Evolutionary conservation across 78 protist genomes (phyloP), one percentile per base, ranked within the genome.

Genomic region (Dictyostelium discoideum): DNA sequence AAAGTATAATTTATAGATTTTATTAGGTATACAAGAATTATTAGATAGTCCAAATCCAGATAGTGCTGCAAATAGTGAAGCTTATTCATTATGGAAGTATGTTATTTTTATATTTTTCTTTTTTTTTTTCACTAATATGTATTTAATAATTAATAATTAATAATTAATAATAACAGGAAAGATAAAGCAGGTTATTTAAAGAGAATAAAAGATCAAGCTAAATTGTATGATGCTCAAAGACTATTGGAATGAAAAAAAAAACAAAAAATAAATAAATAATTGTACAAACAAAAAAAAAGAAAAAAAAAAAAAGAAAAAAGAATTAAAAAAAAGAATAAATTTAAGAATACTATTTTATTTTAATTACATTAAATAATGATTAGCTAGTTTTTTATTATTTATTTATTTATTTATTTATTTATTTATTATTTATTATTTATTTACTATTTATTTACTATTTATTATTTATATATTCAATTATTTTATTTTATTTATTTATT

Each of bases 21-120:
- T 99, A 11, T 20, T 96, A 3, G 99, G 99, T 69, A 93, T 99
- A 46, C 99, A 99, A 60, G 98, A 97, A 2, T 97, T 99, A 29
- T 97, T 99, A 26, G 97, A 97, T 93, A 84, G 65, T 39, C 99
- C 99, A 11, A 99, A 99, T 83, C 90, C 94, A 39, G 54, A 92
- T 18, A 96, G 96, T 48, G 99, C 99, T 10, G 99, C 99, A 3
- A 98, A 98, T 42, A 26, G 85, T 0, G 96, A 87, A 18, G 99
- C 99, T 0, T 97, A 86, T 79, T 0, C 74, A 9, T 7, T 94
- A 11, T 98, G 42, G 50, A 78, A 80, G 96, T 72, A 63, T 13
- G 92, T 32, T 37, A 32, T 32, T 32, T 32, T 32, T 32, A 32
- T 32, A 32, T 24, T 54, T 24, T 24, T 5, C 50, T 65, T 65